Conservation (phyloP, 768 basidiomycete genomes). For the Phylloporus scabripes region DNA sequence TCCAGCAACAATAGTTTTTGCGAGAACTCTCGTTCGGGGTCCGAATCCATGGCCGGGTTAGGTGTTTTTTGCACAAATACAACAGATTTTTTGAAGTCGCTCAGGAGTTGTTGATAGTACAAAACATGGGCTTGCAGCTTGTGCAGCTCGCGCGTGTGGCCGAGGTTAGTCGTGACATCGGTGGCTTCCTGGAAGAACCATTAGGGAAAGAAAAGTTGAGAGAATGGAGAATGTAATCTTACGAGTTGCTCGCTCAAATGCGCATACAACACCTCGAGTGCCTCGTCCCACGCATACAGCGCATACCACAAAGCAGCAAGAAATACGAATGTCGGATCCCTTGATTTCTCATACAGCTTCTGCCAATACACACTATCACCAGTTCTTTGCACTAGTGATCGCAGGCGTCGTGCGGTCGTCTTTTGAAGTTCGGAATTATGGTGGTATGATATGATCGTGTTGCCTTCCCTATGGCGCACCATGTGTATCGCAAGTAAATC, state of each 20-base stretch:
- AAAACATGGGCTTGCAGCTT: slow-evolving; percentile 53
- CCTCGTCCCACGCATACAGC: slow-evolving; percentile 58
- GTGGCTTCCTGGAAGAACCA: slow-evolving; percentile 37
- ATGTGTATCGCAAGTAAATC: slow-evolving; percentile 39
- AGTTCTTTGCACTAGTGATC: slow-evolving; percentile 29
- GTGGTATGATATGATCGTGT: slow-evolving; percentile 35
- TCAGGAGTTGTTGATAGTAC: slow-evolving; percentile 49
- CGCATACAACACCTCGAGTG: slow-evolving; percentile 45
- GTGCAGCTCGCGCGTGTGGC: slow-evolving; percentile 49
- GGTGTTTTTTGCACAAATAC: slow-evolving; percentile 44
- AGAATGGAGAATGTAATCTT: neutral
- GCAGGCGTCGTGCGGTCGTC: slow-evolving; percentile 26
- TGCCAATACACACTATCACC: slow-evolving; percentile 35
- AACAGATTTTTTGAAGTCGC: slow-evolving; percentile 50
- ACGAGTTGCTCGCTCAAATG: slow-evolving; percentile 47
- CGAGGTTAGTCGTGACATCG: slow-evolving; percentile 34
- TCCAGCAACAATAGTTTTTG: slow-evolving; percentile 15
- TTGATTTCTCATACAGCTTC: slow-evolving; percentile 28
- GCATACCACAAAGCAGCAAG: slow-evolving; percentile 51
- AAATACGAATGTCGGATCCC: slow-evolving; percentile 31
- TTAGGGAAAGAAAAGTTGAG: neutral
- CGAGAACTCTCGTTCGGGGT: slow-evolving; percentile 3
- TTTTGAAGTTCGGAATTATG: slow-evolving; percentile 21
- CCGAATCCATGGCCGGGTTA: slow-evolving; percentile 41
- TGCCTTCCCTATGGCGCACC: slow-evolving; percentile 25